phyloP scores from a whole-genome alignment of 1,284 basidiomycete species.

The Rhodotorula sp. region DNA sequence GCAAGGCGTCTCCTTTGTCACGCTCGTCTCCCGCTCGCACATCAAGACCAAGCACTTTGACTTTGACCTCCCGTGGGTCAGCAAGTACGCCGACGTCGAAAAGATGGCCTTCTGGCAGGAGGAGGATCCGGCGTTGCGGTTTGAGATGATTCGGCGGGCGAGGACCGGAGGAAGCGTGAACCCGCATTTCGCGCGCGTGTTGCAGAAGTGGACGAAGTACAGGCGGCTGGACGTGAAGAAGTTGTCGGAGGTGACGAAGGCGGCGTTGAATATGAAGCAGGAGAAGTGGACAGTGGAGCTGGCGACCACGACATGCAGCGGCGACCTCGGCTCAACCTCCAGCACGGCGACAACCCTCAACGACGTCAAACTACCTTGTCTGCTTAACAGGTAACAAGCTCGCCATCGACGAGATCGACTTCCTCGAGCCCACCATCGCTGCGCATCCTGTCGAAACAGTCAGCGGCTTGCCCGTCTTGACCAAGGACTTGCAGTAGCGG shows the following conservation, averaged over 20 bases:
- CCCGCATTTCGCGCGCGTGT: conserved; percentile 44
- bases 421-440: conserved; percentile 40
- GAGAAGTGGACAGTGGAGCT: conserved; percentile 2
- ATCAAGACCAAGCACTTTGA: conserved; percentile 47
- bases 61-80: conserved; percentile 17
- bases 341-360: neutral
- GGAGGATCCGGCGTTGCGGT: conserved; percentile 40
- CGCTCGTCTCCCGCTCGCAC: conserved; percentile 46
- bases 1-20: conserved; percentile 45
- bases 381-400: conserved; percentile 47
- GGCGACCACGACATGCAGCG: neutral
- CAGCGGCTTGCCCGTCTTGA: conserved; percentile 47
- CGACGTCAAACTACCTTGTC: conserved; percentile 43
- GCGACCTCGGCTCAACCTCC: neutral
- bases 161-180: conserved; percentile 47
- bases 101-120: conserved; percentile 49
- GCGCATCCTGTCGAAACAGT: conserved; percentile 43
- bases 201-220: conserved; percentile 40
- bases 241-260: conserved; percentile 4
- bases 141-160: conserved; percentile 43
- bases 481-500: conserved; percentile 47
- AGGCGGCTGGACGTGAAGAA: conserved; percentile 37
- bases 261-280: neutral
- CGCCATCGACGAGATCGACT: conserved; percentile 37
- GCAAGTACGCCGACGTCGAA: conserved; percentile 32